Percentiles rank a stretch among this genome's conserved stretches.
Evolutionary conservation across 2,329 filamentous ascomycete species (phyloP).

Genomic region (Colletotrichum sp.): DNA sequence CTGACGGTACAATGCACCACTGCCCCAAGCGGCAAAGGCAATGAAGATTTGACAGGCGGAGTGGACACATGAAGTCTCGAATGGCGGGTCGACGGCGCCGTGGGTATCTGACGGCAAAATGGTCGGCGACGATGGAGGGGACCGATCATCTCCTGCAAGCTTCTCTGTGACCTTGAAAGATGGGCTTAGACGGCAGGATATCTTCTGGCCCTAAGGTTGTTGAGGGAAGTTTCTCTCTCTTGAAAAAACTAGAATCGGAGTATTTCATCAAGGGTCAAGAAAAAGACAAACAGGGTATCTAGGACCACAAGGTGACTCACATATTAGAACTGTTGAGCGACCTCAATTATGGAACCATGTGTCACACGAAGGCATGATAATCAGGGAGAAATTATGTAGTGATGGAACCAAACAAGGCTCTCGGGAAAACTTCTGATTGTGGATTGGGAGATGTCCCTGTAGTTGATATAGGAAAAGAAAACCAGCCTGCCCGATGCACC

Average conservation of each 20-base stretch:
- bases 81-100: neutral
- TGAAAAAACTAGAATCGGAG: too few relatives aligned
- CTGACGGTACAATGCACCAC: accelerated
- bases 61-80: neutral
- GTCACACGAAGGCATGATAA: neutral
- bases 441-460: neutral
- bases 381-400: neutral
- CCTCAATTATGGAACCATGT: neutral
- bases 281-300: neutral
- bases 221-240: too few relatives aligned
- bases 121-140: neutral
- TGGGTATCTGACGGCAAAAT: neutral
- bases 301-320: neutral
- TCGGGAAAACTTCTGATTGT: neutral
- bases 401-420: neutral
- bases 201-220: too few relatives aligned
- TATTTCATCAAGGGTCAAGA: too few relatives aligned
- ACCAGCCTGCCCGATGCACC: slow-evolving; percentile 3
- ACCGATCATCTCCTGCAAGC: neutral
- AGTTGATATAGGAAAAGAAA: neutral
- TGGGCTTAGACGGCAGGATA: accelerated
- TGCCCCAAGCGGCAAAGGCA: neutral
- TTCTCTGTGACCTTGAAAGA: neutral
- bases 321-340: neutral
- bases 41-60: neutral